Base-by-base conservation (phyloP, 257 asterid species). In the Echium plantagineum region DNA sequence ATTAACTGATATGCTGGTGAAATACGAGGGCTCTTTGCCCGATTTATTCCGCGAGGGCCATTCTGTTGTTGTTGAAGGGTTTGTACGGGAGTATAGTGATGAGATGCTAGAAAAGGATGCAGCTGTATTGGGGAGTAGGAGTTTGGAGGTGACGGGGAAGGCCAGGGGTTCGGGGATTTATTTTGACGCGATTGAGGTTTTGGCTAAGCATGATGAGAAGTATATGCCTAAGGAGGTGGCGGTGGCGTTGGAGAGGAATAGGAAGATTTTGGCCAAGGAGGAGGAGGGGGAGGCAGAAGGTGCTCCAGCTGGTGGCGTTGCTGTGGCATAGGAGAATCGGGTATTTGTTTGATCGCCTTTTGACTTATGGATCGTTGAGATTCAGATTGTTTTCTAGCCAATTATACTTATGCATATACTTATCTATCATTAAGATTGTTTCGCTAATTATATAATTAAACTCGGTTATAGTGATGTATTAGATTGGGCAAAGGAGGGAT, bases 201-300 rank as follows among this genome's bases (percentile, higher is more conserved):
- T 89, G 81, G 97, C 97, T 8, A 89, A 89, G 79, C 97, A 86
- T 49, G 97, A 89, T 21, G 97, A 89, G 90, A 91, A 91, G 79
- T 91, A 91, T 73, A 91, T 91, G 98, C 98, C 98, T 1, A 65
- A 78, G 16, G 96, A 88, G 72, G 94, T 91, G n/a, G 98, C 98
- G 2, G 67, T 68, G 16, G 93, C 94, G 3, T 58, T 91, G 17
- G 98, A 85, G 76, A 82, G 77, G 77, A 91, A 91, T 57, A 85
- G 80, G 76, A 77, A 82, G 81, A 63, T 76, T 63, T 66, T 84
- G 72, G 21, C n/a, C 20, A 63, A 74, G 80, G 46, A 65, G 60
- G 67, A 65, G 18, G 60, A 55, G 60, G 57, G 61, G 60, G 35
- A 35, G 61, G 3, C 3, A 24, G 26, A 3, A 24, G 26, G 26